These are phyloP conservation scores for Diaporthe sp. DNA, from an alignment of 2,329 filamentous ascomycete genomes.

Conservation along the genomic window DNA sequence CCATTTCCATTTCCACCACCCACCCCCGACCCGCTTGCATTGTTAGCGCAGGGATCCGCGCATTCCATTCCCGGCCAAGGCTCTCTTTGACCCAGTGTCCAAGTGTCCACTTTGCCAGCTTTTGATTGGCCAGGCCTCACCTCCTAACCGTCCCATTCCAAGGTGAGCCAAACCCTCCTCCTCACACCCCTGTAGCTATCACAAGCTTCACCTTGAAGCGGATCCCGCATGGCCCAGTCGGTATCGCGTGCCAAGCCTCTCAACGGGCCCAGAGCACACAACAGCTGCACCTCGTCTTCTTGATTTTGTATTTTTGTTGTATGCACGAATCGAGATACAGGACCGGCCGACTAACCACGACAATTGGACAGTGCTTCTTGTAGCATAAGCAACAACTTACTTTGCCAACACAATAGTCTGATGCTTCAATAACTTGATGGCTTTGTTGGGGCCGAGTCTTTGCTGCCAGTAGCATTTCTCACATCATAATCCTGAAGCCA, in stretches of 20 bases:
- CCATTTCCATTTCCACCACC: conserved; percentile 5
- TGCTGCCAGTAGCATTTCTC: conserved; percentile 36
- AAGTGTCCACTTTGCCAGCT: conserved; percentile 28
- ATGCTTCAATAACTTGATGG: conserved; percentile 36
- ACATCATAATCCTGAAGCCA: not conserved
- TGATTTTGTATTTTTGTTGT: not conserved
- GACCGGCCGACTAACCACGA: not conserved
- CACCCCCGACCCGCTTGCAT: conserved; percentile 31
- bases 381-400: conserved; percentile 10
- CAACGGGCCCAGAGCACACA: conserved; percentile 6
- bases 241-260: not conserved
- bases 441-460: conserved; percentile 29
- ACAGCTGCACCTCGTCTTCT: not conserved
- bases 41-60: conserved; percentile 33
- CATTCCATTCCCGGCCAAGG: conserved; percentile 32
- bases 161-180: conserved; percentile 24
- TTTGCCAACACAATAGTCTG: conserved; percentile 9
- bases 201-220: conserved; percentile 21
- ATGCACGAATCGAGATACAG: not conserved
- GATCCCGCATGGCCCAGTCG: not conserved
- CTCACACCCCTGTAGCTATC: conserved; percentile 22
- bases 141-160: conserved; percentile 18
- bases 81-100: conserved; percentile 28
- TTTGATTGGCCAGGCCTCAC: conserved; percentile 25
- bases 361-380: conserved; percentile 1